phyloP scores from a whole-genome alignment of 805 yeast genomes.

The Kodamaea jinghongensis region DNA sequence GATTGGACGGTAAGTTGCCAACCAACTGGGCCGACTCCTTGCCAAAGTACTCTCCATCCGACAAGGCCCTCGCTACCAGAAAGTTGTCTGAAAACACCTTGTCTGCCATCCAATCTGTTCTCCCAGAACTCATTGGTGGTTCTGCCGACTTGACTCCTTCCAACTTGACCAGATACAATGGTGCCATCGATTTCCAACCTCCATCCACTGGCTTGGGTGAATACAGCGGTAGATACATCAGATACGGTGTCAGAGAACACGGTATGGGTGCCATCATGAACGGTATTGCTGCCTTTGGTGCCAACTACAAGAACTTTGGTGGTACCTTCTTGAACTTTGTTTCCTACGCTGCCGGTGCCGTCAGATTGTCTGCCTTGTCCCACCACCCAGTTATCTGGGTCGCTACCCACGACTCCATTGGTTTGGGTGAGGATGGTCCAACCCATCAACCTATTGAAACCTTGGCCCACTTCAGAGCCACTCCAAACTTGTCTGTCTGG shows the following conservation, averaged over 20 bases:
- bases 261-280: constrained; percentile 98
- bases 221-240: constrained; percentile 88
- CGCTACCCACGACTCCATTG: constrained; percentile 88
- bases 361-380: constrained; percentile 78
- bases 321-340: constrained; percentile 97
- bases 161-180: constrained; percentile 85
- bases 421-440: constrained; percentile 92
- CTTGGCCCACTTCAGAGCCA: constrained; percentile 80
- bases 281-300: constrained; percentile 92
- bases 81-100: constrained; percentile 85
- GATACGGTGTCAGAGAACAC: constrained; percentile 99
- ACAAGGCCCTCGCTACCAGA: constrained; percentile 88
- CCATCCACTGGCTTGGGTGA: constrained; percentile 76
- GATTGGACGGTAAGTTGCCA: constrained; percentile 78
- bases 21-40: constrained; percentile 71
- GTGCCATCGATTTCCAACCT: constrained; percentile 90
- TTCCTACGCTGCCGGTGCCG: constrained; percentile 82
- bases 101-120: constrained; percentile 52
- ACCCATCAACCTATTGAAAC: constrained; percentile 93
- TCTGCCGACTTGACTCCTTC: constrained; percentile 98
- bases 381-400: constrained; percentile 84
- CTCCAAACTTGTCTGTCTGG: constrained; percentile 81
- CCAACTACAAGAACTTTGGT: constrained; percentile 85
- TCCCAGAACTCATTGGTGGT: constrained; percentile 95
- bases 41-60: constrained; percentile 77